Percentiles rank a stretch among this genome's conserved stretches.
Evolutionary conservation across 75 land plant genomes (phyloP).

Genomic region (Picea glauca): DNA sequence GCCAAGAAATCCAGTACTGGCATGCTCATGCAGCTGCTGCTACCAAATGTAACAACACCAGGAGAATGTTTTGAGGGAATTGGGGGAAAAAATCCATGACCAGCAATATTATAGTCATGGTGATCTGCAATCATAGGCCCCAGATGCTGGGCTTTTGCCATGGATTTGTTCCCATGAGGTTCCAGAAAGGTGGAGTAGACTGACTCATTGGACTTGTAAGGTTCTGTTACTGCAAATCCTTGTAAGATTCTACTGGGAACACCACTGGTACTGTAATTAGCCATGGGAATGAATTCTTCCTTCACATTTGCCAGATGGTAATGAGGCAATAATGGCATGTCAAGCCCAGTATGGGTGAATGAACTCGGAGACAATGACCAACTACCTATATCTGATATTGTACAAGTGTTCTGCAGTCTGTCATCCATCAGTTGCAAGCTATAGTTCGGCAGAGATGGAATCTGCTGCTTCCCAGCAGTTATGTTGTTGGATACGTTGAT

Average conservation of each 20-base stretch:
- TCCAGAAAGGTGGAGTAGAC: neutral
- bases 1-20: slow-evolving; percentile 6
- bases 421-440: slow-evolving; percentile 3
- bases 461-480: slow-evolving; percentile 2
- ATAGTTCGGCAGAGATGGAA: neutral
- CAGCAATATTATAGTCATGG: neutral
- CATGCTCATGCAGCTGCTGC: neutral
- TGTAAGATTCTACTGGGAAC: neutral
- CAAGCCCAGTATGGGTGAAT: neutral
- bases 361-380: slow-evolving; percentile 6
- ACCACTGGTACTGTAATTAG: neutral
- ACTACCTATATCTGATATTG: slow-evolving; percentile 8
- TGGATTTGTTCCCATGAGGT: neutral
- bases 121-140: neutral
- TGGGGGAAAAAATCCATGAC: slow-evolving; percentile 1
- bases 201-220: slow-evolving; percentile 3
- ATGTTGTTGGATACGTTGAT: neutral
- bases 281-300: slow-evolving; percentile 5
- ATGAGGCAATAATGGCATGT: slow-evolving; percentile 6
- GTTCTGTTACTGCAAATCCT: neutral
- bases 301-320: neutral
- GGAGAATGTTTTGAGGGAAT: slow-evolving; percentile 3
- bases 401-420: neutral
- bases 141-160: slow-evolving; percentile 7
- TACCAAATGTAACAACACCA: slow-evolving; percentile 6